Base-by-base conservation (phyloP, 805 yeast species). In the Vanderwaltozyma tropicalis region DNA sequence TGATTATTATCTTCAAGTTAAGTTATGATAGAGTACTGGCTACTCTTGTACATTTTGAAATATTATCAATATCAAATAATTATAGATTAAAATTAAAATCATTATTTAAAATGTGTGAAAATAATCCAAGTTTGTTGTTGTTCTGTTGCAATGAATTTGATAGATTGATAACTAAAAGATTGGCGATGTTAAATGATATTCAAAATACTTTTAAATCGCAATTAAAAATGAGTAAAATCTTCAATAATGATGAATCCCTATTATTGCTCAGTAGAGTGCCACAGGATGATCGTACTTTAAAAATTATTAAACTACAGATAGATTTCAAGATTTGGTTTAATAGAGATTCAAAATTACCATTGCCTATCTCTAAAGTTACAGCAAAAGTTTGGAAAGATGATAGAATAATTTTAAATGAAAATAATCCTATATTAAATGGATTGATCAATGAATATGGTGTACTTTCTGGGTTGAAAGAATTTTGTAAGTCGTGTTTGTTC, bases 381-480 rank as follows among this genome's bases (percentile, higher is more conserved):
- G 35, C 31, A 26, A 24, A 29, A n/a, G 31, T 44, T 21, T 30
- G 30, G 28, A 37, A 35, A 19, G 34, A 35, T 15, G 17, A 27
- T 13, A 15, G 24, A 3, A 11, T 22, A 13, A 21, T 41, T 26
- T 8, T 26, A 16, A 19, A 39, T 39, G 24, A 38, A 38, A 22
- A 36, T 40, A 15, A 40, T 29, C 33, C 15, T 13, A 41, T 53
- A 16, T 35, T 47, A 18, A 19, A 29, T 15, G 45, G 46, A 13
- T 41, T 55, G 20, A 34, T 52, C 16, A 37, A 39, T 13, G 54
- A 53, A 27, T 52, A 52, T 37, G 60, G 57, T 15, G 35, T 53
- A 11, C 12, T 25, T 5, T 32, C 28, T 11, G 51, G 56, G n/a
- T 21, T 52, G 7, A 17, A 34, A 21, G 48, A 43, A 26, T 38